A percentile compares a stretch with the other conserved stretches of the same genome.
These are phyloP conservation scores for Acanthamoeba pearcei DNA, from an alignment of 208 protist genomes.

Conservation along the genomic window DNA sequence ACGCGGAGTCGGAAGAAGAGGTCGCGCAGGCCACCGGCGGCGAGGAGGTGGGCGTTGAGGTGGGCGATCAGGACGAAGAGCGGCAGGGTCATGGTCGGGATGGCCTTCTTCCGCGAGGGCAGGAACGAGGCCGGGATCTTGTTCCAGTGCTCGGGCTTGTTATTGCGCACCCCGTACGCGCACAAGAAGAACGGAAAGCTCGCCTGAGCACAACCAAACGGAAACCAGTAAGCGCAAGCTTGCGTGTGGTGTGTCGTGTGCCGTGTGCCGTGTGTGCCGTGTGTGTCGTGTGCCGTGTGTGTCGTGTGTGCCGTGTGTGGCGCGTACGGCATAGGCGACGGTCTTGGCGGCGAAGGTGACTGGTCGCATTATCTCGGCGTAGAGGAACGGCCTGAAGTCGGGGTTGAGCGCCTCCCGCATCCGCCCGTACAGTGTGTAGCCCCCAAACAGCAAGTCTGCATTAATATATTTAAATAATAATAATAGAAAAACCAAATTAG, in stretches of 20 bases:
- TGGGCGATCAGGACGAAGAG: not conserved
- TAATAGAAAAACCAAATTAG: no score
- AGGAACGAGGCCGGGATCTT: not conserved
- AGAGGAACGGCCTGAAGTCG: not conserved
- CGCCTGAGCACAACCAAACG: not conserved
- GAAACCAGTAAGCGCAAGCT: not conserved
- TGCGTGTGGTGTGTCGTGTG: not conserved
- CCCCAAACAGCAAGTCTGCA: not conserved
- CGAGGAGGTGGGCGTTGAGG: not conserved
- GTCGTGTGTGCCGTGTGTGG: no score
- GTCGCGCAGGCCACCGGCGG: not conserved
- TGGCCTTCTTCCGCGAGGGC: not conserved
- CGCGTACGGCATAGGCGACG: not conserved
- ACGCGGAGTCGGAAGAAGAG: not conserved
- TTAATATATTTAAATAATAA: not conserved
- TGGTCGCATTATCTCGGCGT: not conserved
- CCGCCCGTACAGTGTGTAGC: not conserved
- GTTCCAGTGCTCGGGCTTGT: conserved; percentile 20
- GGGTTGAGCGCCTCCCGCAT: not conserved
- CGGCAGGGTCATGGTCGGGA: not conserved
- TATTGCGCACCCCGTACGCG: not conserved
- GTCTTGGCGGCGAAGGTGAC: not conserved
- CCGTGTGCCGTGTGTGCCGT: not conserved
- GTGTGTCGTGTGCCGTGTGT: not conserved
- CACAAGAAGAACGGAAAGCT: conserved; percentile 32